Base-by-base conservation (phyloP, 2,329 filamentous ascomycete species). In the Diplodia intermedia region DNA sequence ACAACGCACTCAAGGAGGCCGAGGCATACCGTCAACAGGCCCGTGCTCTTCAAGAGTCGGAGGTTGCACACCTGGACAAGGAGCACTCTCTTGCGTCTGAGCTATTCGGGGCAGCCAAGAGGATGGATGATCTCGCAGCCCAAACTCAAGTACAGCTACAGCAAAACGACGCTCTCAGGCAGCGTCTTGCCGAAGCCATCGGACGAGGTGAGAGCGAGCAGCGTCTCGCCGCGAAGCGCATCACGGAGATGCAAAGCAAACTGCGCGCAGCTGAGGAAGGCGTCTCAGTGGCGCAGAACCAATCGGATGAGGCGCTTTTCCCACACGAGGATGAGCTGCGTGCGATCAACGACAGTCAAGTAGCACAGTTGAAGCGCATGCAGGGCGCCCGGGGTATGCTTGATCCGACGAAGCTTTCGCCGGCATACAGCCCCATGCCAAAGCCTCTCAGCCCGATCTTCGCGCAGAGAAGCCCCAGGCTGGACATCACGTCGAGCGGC, bases 291-390 rank as follows among this genome's bases (percentile, higher is more conserved):
- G 93, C 94, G 1, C 94, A 98, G 78, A 90, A 92, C 68, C 87
- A 91, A 23, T 94, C 93, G 0, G 95, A 99, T 77, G 93, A 94
- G 60, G 89, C 90, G 49, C 88, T 98, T 68, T 82, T 87, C 53
- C 89, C 89, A 60, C 93, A 97, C 75, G 95, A 98, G 78, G 92
- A 95, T 47, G 93, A 97, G 79, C 86, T 97, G 47, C 83, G 87
- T 20, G 83, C 86, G 26, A 82, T 98, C 66, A 90, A 90, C 72
- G 92, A 96, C 67, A 91, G 88, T 69, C 89, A 95, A 75, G 92
- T 87, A 75, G 84, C 85, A 20, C 91, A 95, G 74, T 86, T 98
- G 38, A 89, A 89, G 71, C 90, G 94, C 15, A 86, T 93, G 74
- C 89, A 89, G 77, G 60, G 12, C 15, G 67, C 61, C 29, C 40